Base-by-base conservation (phyloP, 78 protist genomes). In the Dictyostelium brefeldianum region DNA sequence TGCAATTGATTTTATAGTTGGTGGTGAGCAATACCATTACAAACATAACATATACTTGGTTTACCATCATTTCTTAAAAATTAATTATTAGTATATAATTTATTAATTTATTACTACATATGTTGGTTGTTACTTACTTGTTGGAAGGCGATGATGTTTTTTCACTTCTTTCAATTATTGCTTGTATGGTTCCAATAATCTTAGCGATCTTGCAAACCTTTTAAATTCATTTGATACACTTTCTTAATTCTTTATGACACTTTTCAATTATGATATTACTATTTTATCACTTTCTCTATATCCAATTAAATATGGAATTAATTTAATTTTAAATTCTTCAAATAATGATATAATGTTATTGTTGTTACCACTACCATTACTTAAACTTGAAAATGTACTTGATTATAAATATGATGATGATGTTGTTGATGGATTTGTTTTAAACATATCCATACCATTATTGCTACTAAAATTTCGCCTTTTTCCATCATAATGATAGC, bases 21-120 rank as follows among this genome's bases (percentile, higher is more conserved):
- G 43, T 41, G 79, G 79, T 71, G 54, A 41, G 41, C 43, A 46
- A 71, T 31, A n/a, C 79, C 79, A 71, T 71, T 51, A 43, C 57
- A 71, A 20, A 71, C 3, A 41, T 70, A 70, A 70, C 43, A 36
- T 3, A 36, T 36, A 36, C 43, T 2, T 36, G 43, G 43, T 36
- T 2, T 36, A 36, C 43, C 43, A 36, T 36, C 43, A 36, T 36
- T 36, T 36, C 43, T 2, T 36, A 36, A 36, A 3, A 36, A 36
- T 36, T 36, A 36, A 36, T 36, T 3, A 36, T 36, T 3, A 36
- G 2, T 36, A 36, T 36, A 36, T 36, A 3, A 36, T 36, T 36
- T 36, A 36, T 36, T 36, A 3, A 3, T 36, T 36, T 36, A 3
- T 36, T 36, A n/a, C n/a, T n/a, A n/a, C n/a, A n/a, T n/a, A n/a